Evolutionary conservation across 257 asterid species (phyloP).

Genomic region (Rhazya stricta): DNA sequence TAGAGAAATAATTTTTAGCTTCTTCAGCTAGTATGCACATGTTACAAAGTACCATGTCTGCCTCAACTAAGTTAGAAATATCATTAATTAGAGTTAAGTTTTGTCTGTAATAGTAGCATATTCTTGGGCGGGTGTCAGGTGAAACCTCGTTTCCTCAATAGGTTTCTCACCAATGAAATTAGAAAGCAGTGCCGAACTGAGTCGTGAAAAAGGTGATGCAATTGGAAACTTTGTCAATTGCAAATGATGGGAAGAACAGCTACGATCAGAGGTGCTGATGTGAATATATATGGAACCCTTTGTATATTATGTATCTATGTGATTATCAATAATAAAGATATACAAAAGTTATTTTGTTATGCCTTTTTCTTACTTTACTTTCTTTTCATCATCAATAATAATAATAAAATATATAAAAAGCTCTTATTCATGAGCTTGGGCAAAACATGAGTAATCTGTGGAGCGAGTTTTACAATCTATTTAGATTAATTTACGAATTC

Average conservation of each 20-base stretch:
- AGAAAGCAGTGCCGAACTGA: slow-evolving; percentile 18
- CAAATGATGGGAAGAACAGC: background rate
- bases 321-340: slow-evolving; percentile 9
- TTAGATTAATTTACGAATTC: no score
- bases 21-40: slow-evolving; percentile 11
- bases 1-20: background rate
- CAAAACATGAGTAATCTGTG: no score
- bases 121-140: slow-evolving; percentile 21
- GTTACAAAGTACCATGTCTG: slow-evolving; percentile 25
- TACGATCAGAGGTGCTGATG: slow-evolving; percentile 12
- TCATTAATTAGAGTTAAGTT: slow-evolving; percentile 10
- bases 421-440: no score
- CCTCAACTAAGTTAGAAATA: slow-evolving; percentile 8
- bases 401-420: no score
- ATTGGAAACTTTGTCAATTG: background rate
- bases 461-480: no score
- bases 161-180: slow-evolving; percentile 32
- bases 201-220: background rate
- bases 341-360: background rate
- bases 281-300: slow-evolving; percentile 9
- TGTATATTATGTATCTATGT: slow-evolving; percentile 16
- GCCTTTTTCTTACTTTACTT: background rate
- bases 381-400: background rate
- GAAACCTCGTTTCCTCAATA: slow-evolving; percentile 22
- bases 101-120: background rate